Evolutionary conservation across 352 stramenopile genomes (phyloP), one percentile per base, ranked within the genome.

Genomic region (Paralagenidium karlingii): DNA sequence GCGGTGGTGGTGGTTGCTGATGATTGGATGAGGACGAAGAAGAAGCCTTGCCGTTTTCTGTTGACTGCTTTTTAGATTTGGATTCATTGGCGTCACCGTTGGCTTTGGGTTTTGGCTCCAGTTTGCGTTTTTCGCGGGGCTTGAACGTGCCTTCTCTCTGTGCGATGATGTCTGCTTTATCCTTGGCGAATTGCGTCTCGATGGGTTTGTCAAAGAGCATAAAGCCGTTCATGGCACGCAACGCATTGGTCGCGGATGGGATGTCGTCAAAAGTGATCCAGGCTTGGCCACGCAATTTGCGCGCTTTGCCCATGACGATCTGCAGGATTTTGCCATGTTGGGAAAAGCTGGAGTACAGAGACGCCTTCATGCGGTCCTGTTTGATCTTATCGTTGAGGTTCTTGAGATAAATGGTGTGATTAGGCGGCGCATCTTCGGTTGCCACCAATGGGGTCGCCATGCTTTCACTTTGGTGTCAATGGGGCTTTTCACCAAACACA

Each of bases 371-470:
- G 40, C 73, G 73, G 18, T 91, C 68, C 41, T 74, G 59, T 60
- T 96, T 96, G 65, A 96, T 94, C 63, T 96, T 95, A 54, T 96
- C 86, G 38, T 96, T 94, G 31, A 96, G 65, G 61, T 96, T 96
- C 57, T 93, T 90, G 32, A 96, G 46, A 58, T 96, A 96, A n/a
- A 96, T 60, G 40, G 84, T 96, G 51, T 96, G 67, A 59, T 90
- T 94, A 8, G 84, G 82, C 52, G 67, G 71, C 46, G 65, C 58
- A 45, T 86, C 77, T 48, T 63, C 68, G 10, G 60, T 76, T 40
- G n/a, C n/a, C n/a, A n/a, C n/a, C n/a, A n/a, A n/a, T n/a, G n/a
- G n/a, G n/a, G n/a, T n/a, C n/a, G n/a, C n/a, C n/a, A n/a, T n/a
- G n/a, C n/a, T n/a, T n/a, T n/a, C n/a, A n/a, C n/a, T n/a, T n/a